Evolutionary conservation across 805 yeast species (phyloP), one percentile per base, ranked within the genome.

Genomic region (Ogataea ramenticola): DNA sequence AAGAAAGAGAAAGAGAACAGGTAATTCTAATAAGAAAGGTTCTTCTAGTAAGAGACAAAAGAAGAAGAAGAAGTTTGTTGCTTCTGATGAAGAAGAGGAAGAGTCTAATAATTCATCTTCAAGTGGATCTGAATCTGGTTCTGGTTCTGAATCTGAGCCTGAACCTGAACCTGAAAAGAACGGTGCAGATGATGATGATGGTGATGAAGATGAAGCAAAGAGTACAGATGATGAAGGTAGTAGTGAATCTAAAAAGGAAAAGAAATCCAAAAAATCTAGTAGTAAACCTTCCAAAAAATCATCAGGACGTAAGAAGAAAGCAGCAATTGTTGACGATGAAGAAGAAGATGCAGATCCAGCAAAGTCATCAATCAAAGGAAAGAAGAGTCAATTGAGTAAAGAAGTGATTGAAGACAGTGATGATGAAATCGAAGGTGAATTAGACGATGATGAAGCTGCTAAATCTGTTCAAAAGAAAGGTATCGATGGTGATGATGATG

Each of bases 1-100:
- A 50, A 57, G 61, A 48, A 55, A 43, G 49, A 52, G 60, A 41
- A 59, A 58, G 33, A 12, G 14, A 32, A n/a, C 35, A 6, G n/a
- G 12, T 11, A 16, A 16, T 4, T 48, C 51, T 24, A 61, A 55
- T 51, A 62, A 58, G 51, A 58, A 53, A 27, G 45, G 45, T 11
- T n/a, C n/a, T n/a, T n/a, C n/a, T n/a, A 40, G 46, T 21, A 30
- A 34, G 2, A 49, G 44, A 40, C 44, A 43, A 30, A 51, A 49
- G 45, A 50, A 51, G 42, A 51, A 52, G 39, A 47, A 43, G 40
- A 61, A 61, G 42, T 56, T 56, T 45, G 69, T 62, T 58, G 62
- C 46, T 53, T 53, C 74, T n/a, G 77, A 71, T 35, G 70, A 74
- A 45, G 79, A 77, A 24, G 67, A 56, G 42, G 79, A 72, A 7